phyloP scores from a whole-genome alignment of 768 basidiomycete species.

The Suillus variegatus region DNA sequence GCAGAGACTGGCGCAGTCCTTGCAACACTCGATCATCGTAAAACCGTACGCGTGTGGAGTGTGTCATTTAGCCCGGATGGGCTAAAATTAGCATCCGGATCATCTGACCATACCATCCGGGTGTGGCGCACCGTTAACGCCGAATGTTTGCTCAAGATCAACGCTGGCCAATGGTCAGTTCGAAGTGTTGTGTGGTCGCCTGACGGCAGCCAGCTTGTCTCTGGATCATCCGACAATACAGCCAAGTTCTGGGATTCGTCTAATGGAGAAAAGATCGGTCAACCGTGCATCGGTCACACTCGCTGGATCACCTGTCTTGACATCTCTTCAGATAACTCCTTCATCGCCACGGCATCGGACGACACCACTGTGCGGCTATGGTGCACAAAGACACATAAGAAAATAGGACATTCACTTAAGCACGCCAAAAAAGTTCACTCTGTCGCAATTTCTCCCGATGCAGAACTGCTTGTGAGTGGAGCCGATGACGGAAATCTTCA shows the following conservation, averaged over 20 bases:
- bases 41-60: background rate
- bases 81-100: constrained; percentile 3
- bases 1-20: constrained; percentile 3
- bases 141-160: constrained; percentile 1
- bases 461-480: background rate
- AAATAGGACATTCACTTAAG: background rate
- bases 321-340: background rate
- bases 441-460: constrained; percentile 3
- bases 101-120: background rate
- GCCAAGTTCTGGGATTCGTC: constrained; percentile 4
- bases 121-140: constrained; percentile 3
- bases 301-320: background rate
- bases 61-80: background rate
- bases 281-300: background rate
- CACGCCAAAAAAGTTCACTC: background rate
- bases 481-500: background rate
- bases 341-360: background rate
- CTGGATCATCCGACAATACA: constrained; percentile 2
- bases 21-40: background rate
- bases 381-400: background rate
- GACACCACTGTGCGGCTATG: background rate
- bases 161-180: background rate
- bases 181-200: constrained; percentile 10
- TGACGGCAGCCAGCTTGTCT: constrained; percentile 1
- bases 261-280: background rate